Conservation (phyloP, 306 rosid genomes). For the apple (Malus domestica) region DNA sequence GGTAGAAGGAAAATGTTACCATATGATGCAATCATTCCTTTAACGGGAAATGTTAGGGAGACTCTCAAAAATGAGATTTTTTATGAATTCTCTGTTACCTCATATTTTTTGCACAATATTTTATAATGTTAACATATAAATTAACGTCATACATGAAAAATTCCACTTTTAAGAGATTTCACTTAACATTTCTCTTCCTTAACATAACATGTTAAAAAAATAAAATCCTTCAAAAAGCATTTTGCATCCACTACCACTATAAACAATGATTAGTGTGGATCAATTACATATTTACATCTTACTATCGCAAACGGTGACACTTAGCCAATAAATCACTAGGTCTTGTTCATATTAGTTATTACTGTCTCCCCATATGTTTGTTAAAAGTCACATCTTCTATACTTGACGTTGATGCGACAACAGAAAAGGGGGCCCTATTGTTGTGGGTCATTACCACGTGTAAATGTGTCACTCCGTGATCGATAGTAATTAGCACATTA, state of each 20-base stretch:
- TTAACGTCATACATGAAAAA: too few species aligned
- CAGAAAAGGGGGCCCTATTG: background rate
- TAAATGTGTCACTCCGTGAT: background rate
- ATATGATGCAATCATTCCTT: background rate
- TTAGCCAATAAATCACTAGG: constrained; percentile 2
- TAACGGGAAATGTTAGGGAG: too few species aligned
- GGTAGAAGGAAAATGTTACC: background rate
- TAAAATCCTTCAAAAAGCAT: background rate
- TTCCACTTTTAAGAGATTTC: too few species aligned
- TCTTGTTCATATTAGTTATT: constrained; percentile 5
- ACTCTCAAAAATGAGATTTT: too few species aligned
- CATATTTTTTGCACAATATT: too few species aligned
- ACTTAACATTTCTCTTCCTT: too few species aligned
- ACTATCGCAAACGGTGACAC: background rate
- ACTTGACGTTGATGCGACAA: background rate
- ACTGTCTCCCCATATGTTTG: constrained; percentile 15
- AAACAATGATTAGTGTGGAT: background rate
- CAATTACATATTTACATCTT: background rate
- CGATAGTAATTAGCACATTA: background rate
- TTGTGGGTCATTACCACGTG: background rate
- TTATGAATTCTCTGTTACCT: too few species aligned
- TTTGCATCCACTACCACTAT: background rate
- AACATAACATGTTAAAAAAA: too few species aligned
- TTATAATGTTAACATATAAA: too few species aligned
- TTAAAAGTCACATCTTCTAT: constrained; percentile 2